These are phyloP conservation scores for Penicillium lagena DNA, from an alignment of 495 filamentous ascomycete genomes.

Conservation along the genomic window DNA sequence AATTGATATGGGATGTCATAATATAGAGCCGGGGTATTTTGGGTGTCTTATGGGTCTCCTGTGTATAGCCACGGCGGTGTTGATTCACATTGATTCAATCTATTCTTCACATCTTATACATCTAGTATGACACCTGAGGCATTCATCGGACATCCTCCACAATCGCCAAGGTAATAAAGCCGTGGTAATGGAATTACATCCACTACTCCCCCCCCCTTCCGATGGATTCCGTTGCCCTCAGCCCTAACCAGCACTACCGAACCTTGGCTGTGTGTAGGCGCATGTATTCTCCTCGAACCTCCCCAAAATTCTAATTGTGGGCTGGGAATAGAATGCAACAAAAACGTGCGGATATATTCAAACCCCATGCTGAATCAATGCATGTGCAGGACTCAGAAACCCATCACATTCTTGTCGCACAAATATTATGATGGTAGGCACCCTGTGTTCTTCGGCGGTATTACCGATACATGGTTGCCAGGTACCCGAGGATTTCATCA, in stretches of 20 bases:
- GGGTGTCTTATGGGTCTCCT: background rate
- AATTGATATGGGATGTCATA: background rate
- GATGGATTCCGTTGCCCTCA: slow-evolving; percentile 25
- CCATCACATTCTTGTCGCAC: no score
- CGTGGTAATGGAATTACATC: slow-evolving; percentile 17
- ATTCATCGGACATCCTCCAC: background rate
- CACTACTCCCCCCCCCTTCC: slow-evolving; percentile 13
- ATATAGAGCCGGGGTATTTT: background rate
- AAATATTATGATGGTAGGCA: no score
- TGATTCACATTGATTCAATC: background rate
- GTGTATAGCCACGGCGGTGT: no score
- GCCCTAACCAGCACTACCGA: slow-evolving; percentile 22
- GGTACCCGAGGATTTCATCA: slow-evolving; percentile 13
- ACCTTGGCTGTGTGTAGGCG: no score
- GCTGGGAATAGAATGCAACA: no score
- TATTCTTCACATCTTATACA: background rate
- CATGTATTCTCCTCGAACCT: no score
- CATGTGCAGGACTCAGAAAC: no score
- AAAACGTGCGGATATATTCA: no score
- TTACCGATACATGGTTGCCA: slow-evolving; percentile 4
- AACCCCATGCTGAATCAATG: no score
- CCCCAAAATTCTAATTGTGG: no score
- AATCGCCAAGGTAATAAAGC: slow-evolving; percentile 1
- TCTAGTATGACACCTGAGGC: background rate
- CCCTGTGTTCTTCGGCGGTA: no score